Evolutionary conservation across 1,284 basidiomycete species (phyloP), one percentile per base, ranked within the genome.

Genomic region (Ceratobasidium sp.): DNA sequence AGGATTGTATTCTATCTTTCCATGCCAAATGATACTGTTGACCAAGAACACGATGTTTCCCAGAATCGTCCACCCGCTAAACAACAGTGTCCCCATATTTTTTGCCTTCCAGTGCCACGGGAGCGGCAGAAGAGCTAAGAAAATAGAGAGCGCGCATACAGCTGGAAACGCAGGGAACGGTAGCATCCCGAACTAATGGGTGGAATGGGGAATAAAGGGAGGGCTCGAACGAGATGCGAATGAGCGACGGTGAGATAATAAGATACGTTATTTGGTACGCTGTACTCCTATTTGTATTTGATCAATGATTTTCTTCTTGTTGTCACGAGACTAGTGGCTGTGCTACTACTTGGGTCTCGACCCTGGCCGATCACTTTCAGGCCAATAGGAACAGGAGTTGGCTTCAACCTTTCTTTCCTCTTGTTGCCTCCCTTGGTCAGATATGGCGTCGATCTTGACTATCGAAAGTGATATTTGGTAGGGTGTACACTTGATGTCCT

Each of bases 1-100:
- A 53, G 79, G 82, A 78, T 91, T 87, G 9, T 85, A 82, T 67
- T 84, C 84, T 9, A 31, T 65, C 78, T 89, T 90, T 47, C 87
- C 84, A 69, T 84, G 84, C 93, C 93, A 95, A 17, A 93, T 79
- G 47, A 91, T 80, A 19, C 87, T 85, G 81, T 94, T 91, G 78
- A 93, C 82, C 77, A 87, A 36, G 47, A 84, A 81, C 66, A 87
- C 86, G n/a, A 93, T 82, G 79, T 88, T 90, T 1, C 82, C 85
- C 2, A 89, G 56, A 1, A 86, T 85, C 2, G 86, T 83, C 91
- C 91, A 93, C 48, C 84, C 78, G 82, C 93, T 91, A 81, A 87
- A 90, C 63, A 89, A 81, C 74, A 91, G 87, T 8, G 90, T 91
- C 41, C 90, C 91, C 0, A 86, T 83, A 76, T 92, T 93, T 79